Conservation (phyloP, 768 basidiomycete species). For the Psilocybe tampanensis region DNA sequence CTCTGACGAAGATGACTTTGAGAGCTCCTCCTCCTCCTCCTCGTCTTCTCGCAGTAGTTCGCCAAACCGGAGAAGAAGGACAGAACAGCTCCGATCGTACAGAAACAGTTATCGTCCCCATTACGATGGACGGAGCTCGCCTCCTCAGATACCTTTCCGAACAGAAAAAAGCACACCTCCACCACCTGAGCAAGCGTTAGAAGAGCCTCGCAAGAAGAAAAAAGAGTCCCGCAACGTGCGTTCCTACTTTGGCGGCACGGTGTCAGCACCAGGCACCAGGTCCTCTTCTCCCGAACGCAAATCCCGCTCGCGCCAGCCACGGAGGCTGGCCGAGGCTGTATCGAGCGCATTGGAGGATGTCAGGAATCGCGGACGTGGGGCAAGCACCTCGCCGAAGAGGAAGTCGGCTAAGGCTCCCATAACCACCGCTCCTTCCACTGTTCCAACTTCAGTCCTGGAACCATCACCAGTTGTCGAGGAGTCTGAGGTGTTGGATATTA, state of each 20-base stretch:
- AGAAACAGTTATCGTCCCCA: constrained; percentile 26
- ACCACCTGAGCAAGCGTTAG: background rate
- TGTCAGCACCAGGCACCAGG: constrained; percentile 21
- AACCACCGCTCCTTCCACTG: background rate
- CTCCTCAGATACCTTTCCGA: constrained; percentile 21
- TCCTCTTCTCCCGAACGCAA: constrained; percentile 25
- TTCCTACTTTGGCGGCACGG: constrained; percentile 19
- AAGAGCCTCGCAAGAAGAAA: constrained; percentile 14
- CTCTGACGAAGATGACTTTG: constrained; percentile 11
- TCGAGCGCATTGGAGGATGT: constrained; percentile 22
- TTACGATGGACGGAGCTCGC: constrained; percentile 10
- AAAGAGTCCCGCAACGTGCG: constrained; percentile 10
- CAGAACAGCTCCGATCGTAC: constrained; percentile 26
- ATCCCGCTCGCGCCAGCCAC: constrained; percentile 23
- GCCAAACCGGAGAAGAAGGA: constrained; percentile 18
- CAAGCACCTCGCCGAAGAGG: constrained; percentile 9
- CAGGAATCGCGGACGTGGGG: constrained; percentile 5
- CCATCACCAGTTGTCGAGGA: constrained; percentile 4
- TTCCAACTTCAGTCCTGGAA: too few species aligned
- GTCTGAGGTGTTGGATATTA: constrained; percentile 22
- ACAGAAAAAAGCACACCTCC: background rate
- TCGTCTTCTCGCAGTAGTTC: constrained; percentile 10
- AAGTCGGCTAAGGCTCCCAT: background rate
- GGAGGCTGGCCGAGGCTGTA: constrained; percentile 21
- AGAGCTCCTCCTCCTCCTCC: constrained; percentile 4